These are phyloP conservation scores for Barnettozyma populi DNA, from an alignment of 805 yeast species.

Conservation along the genomic window DNA sequence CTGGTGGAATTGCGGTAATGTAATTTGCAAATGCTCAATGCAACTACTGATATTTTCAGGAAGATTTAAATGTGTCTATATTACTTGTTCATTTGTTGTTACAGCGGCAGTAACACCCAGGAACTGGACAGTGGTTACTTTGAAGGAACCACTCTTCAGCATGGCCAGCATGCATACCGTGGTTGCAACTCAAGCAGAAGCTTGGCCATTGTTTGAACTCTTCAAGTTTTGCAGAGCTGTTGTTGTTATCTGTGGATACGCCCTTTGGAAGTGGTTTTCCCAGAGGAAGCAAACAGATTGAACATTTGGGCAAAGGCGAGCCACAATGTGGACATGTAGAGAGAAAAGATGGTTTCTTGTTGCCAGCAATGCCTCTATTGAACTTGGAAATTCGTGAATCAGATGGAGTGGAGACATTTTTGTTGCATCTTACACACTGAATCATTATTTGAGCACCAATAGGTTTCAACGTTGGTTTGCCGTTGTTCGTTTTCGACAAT, in stretches of 20 bases:
- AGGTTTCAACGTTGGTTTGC: constrained; percentile 41
- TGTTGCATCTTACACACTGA: constrained; percentile 80
- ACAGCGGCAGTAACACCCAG: constrained; percentile 85
- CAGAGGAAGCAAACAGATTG: constrained; percentile 75
- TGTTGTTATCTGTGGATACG: constrained; percentile 5
- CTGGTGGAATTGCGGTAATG: too few species aligned
- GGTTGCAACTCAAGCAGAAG: constrained; percentile 86
- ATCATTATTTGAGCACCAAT: constrained; percentile 71
- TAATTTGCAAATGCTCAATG: too few species aligned
- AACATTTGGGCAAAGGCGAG: constrained; percentile 81
- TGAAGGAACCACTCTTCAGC: constrained; percentile 94
- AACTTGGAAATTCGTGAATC: constrained; percentile 4
- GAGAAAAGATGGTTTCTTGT: constrained; percentile 6
- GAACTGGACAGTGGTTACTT: constrained; percentile 88
- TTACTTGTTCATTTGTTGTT: constrained; percentile 40
- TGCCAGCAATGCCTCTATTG: constrained; percentile 8
- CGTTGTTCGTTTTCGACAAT: constrained; percentile 48
- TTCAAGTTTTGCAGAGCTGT: constrained; percentile 17
- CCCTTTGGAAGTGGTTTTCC: constrained; percentile 56
- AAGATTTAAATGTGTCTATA: too few species aligned
- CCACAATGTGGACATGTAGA: constrained; percentile 78
- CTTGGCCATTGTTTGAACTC: constrained; percentile 79
- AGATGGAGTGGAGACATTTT: constrained; percentile 47
- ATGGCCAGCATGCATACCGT: constrained; percentile 92
- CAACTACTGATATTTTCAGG: too few species aligned